Evolutionary conservation across 345 rosid species (phyloP).

Genomic region (Hibiscus tridactylites): DNA sequence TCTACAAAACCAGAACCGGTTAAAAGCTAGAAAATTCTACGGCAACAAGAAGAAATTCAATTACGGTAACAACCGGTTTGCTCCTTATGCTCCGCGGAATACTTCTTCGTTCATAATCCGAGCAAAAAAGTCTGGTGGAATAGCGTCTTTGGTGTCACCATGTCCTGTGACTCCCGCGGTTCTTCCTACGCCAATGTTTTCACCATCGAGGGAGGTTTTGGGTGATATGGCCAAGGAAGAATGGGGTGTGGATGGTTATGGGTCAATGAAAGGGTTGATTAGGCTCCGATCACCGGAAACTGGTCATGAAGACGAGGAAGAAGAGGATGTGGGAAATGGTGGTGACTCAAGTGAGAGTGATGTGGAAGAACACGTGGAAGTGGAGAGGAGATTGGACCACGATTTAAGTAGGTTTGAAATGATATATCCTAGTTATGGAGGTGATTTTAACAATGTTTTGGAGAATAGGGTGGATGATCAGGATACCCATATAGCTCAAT

Average conservation of each 20-base stretch:
- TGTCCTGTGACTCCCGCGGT: conserved; percentile 89
- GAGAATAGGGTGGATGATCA: conserved; percentile 96
- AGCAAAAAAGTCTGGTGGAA: conserved; percentile 87
- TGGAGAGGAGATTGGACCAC: conserved; percentile 90
- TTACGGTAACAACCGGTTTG: conserved; percentile 53
- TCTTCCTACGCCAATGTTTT: conserved; percentile 75
- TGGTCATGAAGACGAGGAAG: conserved; percentile 67
- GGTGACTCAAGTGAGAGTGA: conserved; percentile 94
- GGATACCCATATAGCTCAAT: conserved; percentile 77
- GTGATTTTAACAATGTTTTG: conserved; percentile 65
- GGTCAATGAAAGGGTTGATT: conserved; percentile 95
- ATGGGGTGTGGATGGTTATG: conserved; percentile 99
- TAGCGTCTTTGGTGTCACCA: conserved; percentile 87
- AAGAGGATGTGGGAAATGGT: conserved; percentile 80
- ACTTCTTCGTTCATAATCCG: conserved; percentile 80
- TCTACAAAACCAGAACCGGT: conserved; percentile 65
- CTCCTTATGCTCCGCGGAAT: conserved; percentile 93
- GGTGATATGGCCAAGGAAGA: conserved; percentile 97
- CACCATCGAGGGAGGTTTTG: conserved; percentile 77
- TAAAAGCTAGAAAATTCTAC: conserved; percentile 68
- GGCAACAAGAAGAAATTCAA: conserved; percentile 47
- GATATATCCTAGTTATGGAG: conserved; percentile 70
- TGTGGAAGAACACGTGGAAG: conserved; percentile 93
- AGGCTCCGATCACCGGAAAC: conserved; percentile 59
- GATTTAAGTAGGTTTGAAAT: conserved; percentile 96